Conservation (phyloP, 1,284 basidiomycete species). For the Schizopora paradoxa region DNA sequence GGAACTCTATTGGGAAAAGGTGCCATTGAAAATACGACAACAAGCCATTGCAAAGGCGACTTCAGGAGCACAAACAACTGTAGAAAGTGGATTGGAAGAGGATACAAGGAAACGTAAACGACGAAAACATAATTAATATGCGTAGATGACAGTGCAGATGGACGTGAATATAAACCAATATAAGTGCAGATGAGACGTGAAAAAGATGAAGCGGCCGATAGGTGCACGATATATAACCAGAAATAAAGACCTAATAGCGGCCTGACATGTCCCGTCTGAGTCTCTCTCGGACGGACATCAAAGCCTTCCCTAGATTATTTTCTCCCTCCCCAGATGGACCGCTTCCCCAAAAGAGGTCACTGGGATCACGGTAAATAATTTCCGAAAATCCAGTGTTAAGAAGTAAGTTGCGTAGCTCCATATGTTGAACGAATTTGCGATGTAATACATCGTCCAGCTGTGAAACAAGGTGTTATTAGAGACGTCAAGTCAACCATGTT, state of each 20-base stretch:
- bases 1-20: slow-evolving; percentile 70
- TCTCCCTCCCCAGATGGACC: slow-evolving; percentile 41
- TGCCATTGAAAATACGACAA: slow-evolving; percentile 62
- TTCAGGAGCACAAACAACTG: background rate
- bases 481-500: background rate
- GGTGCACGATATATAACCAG: too few relatives aligned
- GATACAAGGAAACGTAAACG: slow-evolving; percentile 4
- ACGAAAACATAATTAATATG: slow-evolving; percentile 1
- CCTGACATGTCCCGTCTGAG: slow-evolving; percentile 31
- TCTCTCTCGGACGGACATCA: slow-evolving; percentile 46
- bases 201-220: too few relatives aligned
- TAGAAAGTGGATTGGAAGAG: background rate
- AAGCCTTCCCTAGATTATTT: slow-evolving; percentile 54
- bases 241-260: background rate
- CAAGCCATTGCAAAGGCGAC: slow-evolving; percentile 57
- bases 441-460: slow-evolving; percentile 59
- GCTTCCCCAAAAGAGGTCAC: slow-evolving; percentile 54
- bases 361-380: slow-evolving; percentile 44
- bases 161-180: too few relatives aligned
- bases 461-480: slow-evolving; percentile 10
- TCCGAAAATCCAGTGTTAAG: slow-evolving; percentile 42
- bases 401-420: slow-evolving; percentile 39
- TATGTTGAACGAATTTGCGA: slow-evolving; percentile 59
- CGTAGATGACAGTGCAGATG: too few relatives aligned
- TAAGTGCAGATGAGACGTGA: too few relatives aligned